phyloP scores from a whole-genome alignment of 1,284 basidiomycete genomes.

The Malassezia pachydermatis region DNA sequence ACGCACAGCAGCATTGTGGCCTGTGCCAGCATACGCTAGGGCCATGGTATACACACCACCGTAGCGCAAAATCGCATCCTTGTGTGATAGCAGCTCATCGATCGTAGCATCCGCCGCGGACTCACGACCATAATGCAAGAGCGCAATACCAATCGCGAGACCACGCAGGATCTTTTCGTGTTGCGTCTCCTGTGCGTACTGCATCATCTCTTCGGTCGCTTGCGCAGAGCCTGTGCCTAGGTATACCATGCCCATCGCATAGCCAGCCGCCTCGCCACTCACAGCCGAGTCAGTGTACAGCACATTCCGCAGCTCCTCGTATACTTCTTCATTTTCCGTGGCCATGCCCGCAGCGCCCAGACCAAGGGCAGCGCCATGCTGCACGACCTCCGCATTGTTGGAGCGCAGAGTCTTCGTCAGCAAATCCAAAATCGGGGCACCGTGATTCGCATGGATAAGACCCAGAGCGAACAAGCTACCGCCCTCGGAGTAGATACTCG shows the following conservation, averaged over 20 bases:
- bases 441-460: constrained; percentile 47
- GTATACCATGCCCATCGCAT: constrained; percentile 48
- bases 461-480: constrained; percentile 46
- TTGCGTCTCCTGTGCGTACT: constrained; percentile 48
- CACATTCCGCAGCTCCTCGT: constrained; percentile 45
- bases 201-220: constrained; percentile 48
- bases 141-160: constrained; percentile 45
- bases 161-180: constrained; percentile 49
- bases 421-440: constrained; percentile 42
- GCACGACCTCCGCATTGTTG: constrained; percentile 45
- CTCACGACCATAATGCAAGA: constrained; percentile 47
- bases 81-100: constrained; percentile 41
- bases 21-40: constrained; percentile 47
- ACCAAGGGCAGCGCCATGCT: constrained; percentile 47
- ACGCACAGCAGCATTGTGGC: constrained; percentile 46
- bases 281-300: constrained; percentile 46
- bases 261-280: constrained; percentile 46
- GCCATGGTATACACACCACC: constrained; percentile 47
- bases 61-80: constrained; percentile 46
- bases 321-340: constrained; percentile 46
- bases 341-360: constrained; percentile 48
- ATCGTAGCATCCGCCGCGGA: constrained; percentile 42
- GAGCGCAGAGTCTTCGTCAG: constrained; percentile 44
- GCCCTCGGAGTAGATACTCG: constrained; percentile 46
- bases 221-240: constrained; percentile 41